Base-by-base conservation (phyloP, 2,329 filamentous ascomycete genomes). In the Botrytis deweyae region DNA sequence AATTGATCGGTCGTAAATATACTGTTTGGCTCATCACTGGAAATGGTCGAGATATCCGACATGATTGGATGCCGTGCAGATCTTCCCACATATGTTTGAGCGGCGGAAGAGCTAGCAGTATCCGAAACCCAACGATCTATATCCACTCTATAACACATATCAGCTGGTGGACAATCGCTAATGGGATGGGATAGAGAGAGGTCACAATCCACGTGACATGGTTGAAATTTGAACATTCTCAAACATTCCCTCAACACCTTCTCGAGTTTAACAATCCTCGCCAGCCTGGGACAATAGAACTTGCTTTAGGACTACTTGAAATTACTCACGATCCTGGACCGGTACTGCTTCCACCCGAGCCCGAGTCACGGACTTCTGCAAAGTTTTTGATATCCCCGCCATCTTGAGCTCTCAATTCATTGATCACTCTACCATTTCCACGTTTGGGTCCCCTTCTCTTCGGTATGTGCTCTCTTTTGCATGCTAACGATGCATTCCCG, bases 361-460 rank as follows among this genome's bases (percentile, higher is more conserved):
- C 73, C 12, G 78, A 78, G 12, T 65, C 71, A 70, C 77, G 79
- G 67, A 77, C 81, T 75, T 82, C 81, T 44, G 81, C 81, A 73
- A 80, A 84, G 42, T 20, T 44, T 72, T 52, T 59, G 9, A 58
- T 25, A 59, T 82, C 77, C 81, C 84, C 80, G 83, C 82, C 75
- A 80, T 88, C 83, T 84, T 81, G 81, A 70, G 81, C 87, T 70
- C 89, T 84, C 36, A 91, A 82, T 81, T 90, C 88, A 75, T 88
- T 89, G 74, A 91, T 88, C 59, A 91, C 88, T 76, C 89, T 88
- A 49, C 89, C 89, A 74, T 88, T 86, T 68, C 87, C 88, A 42
- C 87, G 87, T 78, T 90, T 91, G 20, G 89, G 89, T 3, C 89
- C 89, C 77, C 90, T 87, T 81, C 90, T 90, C 80, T 89, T 87